These are phyloP conservation scores for Acanthamoeba triangularis DNA, from an alignment of 208 protist species.

Conservation along the genomic window DNA sequence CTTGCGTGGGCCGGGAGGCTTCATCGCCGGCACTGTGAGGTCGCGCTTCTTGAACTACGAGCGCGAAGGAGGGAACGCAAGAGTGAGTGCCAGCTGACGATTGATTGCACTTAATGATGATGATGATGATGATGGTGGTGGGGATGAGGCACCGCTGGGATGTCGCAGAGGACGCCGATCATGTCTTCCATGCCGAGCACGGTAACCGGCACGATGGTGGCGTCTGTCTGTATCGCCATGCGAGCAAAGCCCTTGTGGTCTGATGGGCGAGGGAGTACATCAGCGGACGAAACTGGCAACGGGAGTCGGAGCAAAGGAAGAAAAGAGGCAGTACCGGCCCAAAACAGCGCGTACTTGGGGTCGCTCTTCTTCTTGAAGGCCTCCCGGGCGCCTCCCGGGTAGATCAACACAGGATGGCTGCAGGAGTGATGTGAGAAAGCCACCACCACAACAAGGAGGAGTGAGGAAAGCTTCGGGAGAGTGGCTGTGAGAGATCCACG, in stretches of 20 bases:
- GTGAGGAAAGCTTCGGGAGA: not conserved
- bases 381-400: slow-evolving; percentile 10
- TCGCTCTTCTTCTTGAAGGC: slow-evolving; percentile 61
- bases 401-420: slow-evolving; percentile 53
- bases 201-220: not conserved
- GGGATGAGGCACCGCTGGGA: not conserved
- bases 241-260: slow-evolving; percentile 61
- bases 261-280: not conserved
- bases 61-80: too few relatives aligned
- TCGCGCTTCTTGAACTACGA: not conserved
- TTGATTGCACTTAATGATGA: too few relatives aligned
- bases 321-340: slow-evolving; percentile 38
- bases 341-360: slow-evolving; percentile 53
- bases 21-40: slow-evolving; percentile 33
- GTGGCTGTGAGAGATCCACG: not conserved
- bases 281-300: not conserved
- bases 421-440: not conserved
- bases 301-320: not conserved
- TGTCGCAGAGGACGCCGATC: slow-evolving; percentile 16
- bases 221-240: not conserved
- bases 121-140: not conserved
- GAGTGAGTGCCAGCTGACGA: not conserved
- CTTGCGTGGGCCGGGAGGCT: slow-evolving; percentile 14
- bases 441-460: not conserved
- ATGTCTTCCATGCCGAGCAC: slow-evolving; percentile 63